Conservation (phyloP, 2,329 filamentous ascomycete species). For the Pseudogymnoascus sp. region DNA sequence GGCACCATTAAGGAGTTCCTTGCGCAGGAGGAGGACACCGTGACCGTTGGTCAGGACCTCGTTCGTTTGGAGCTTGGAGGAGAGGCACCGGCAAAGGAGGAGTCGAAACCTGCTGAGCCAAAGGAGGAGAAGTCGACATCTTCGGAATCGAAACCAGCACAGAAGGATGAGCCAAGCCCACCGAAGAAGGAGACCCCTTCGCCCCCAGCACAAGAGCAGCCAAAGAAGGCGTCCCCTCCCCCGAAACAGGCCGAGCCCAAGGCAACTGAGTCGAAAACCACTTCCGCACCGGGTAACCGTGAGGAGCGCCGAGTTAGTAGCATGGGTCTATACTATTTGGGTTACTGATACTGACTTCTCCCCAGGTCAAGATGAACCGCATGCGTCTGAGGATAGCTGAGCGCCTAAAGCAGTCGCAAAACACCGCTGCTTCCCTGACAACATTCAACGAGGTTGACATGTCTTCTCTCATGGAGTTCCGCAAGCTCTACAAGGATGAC, state of each 20-base stretch:
- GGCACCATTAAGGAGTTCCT: constrained; percentile 89
- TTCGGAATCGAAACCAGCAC: constrained; percentile 31
- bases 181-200: constrained; percentile 33
- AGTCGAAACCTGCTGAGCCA: constrained; percentile 46
- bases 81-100: constrained; percentile 44
- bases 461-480: constrained; percentile 94
- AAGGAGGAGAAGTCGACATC: constrained; percentile 52
- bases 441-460: constrained; percentile 99
- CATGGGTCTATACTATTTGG: not conserved
- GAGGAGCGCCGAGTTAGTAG: constrained; percentile 79
- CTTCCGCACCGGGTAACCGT: constrained; percentile 56
- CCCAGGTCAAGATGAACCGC: constrained; percentile 97
- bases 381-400: constrained; percentile 97
- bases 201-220: constrained; percentile 29
- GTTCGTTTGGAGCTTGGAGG: constrained; percentile 77
- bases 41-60: constrained; percentile 87
- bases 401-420: constrained; percentile 97
- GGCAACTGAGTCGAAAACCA: constrained; percentile 23
- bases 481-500: constrained; percentile 95
- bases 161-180: constrained; percentile 28
- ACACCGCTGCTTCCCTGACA: constrained; percentile 91
- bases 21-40: constrained; percentile 89
- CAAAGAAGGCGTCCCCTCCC: constrained; percentile 32
- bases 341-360: constrained; percentile 14
- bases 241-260: constrained; percentile 32